Base-by-base conservation (phyloP, 1,284 basidiomycete species). In the Tremellales sp. region DNA sequence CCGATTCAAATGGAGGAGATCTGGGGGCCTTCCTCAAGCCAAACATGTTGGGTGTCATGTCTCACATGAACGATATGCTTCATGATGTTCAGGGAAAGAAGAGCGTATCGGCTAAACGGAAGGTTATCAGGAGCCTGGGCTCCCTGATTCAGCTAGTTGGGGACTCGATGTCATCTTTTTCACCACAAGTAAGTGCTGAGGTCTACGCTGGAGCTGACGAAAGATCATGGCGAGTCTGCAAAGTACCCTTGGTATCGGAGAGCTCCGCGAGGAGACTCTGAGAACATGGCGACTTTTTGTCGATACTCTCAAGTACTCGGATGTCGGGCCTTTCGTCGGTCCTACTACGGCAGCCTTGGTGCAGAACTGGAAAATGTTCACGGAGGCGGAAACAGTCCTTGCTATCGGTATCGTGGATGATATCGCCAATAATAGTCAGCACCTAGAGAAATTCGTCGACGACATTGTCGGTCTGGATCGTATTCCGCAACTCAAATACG, bases 211-310 rank as follows among this genome's bases (percentile, higher is more conserved):
- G 32, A 16, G 33, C 46, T 57, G 37, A 63, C 18, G 39, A 47
- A 61, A 95, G 90, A 85, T 98, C 58, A 91, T 98, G 85, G 91
- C 94, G 0, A 91, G 87, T n/a, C 79, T 98, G 34, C 94, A 97
- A 72, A 90, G 87, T 16, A 88, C 86, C 67, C 77, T 97, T 6
- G 74, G 77, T 34, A 58, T 69, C 2, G 77, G 85, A 8, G 84
- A 85, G 46, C 77, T 98, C 4, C 80, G 87, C 1, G 80, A 86
- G 48, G 82, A 84, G 4, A 87, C 90, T 0, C 77, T 99, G 2
- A 75, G 81, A 32, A 88, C 84, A 40, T 97, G 93, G 92, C 72
- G 79, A 46, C 77, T 75, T 16, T 95, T 97, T 70, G 76, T 97
- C 56, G 79, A 76, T 6, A 83, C 82, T 1, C 73, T 97, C 33